Evolutionary conservation across 768 basidiomycete genomes (phyloP).

Genomic region (Suillus weaverae): DNA sequence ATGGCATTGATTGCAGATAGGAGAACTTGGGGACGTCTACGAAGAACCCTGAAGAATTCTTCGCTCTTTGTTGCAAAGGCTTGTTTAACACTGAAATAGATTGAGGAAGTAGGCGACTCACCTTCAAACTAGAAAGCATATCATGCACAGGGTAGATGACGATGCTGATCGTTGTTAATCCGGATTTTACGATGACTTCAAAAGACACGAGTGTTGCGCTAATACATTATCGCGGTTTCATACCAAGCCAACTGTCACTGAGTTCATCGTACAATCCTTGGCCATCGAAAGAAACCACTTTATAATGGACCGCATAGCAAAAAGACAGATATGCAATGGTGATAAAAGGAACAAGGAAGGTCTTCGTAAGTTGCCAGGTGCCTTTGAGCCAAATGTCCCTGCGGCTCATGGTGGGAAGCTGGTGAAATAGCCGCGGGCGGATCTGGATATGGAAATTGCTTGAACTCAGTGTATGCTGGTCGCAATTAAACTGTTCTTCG

Average conservation of each 20-base stretch:
- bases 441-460: background rate
- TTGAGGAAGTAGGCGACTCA: constrained; percentile 4
- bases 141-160: constrained; percentile 23
- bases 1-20: constrained; percentile 10
- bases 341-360: constrained; percentile 11
- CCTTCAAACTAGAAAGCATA: constrained; percentile 21
- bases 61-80: constrained; percentile 18
- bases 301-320: constrained; percentile 22
- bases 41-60: constrained; percentile 28
- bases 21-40: background rate
- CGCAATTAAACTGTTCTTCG: background rate
- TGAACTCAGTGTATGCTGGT: background rate
- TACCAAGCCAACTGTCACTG: constrained; percentile 19
- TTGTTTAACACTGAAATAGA: background rate
- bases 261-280: constrained; percentile 20
- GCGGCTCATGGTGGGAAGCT: background rate
- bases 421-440: background rate
- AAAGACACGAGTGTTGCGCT: background rate
- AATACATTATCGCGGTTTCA: background rate
- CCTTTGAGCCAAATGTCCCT: background rate
- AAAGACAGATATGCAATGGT: constrained; percentile 15
- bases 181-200: constrained; percentile 30
- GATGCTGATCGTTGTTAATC: constrained; percentile 29
- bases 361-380: background rate
- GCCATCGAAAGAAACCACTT: constrained; percentile 24